Evolutionary conservation across 768 basidiomycete genomes (phyloP).

Genomic region (Russula griseocarnosa): DNA sequence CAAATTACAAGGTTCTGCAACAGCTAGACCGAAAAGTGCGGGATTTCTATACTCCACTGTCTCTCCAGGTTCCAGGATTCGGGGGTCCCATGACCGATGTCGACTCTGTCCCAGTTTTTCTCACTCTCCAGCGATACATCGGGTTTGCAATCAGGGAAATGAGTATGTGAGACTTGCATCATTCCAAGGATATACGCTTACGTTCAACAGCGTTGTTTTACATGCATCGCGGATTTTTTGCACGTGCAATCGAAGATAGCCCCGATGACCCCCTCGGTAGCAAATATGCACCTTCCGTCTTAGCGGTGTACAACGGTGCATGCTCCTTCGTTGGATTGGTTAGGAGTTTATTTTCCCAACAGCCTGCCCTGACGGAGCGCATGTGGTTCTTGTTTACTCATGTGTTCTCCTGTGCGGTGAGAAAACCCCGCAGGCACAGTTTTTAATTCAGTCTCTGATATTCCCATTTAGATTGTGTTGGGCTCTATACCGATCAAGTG

Average conservation of each 20-base stretch:
- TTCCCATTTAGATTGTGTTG: slow-evolving; percentile 51
- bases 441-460: neutral
- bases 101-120: slow-evolving; percentile 48
- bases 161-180: slow-evolving; percentile 38
- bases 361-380: slow-evolving; percentile 61
- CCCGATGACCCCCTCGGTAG: slow-evolving; percentile 63
- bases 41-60: slow-evolving; percentile 59
- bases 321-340: slow-evolving; percentile 64
- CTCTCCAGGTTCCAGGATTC: slow-evolving; percentile 61
- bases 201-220: slow-evolving; percentile 54
- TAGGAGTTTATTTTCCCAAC: slow-evolving; percentile 60
- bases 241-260: slow-evolving; percentile 60
- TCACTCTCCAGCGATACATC: slow-evolving; percentile 65
- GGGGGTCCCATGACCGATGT: slow-evolving; percentile 41
- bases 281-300: slow-evolving; percentile 62
- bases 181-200: neutral
- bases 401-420: slow-evolving; percentile 66
- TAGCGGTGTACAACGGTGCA: slow-evolving; percentile 67
- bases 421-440: slow-evolving; percentile 28
- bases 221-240: slow-evolving; percentile 73
- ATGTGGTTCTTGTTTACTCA: slow-evolving; percentile 74
- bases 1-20: slow-evolving; percentile 56
- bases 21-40: slow-evolving; percentile 66
- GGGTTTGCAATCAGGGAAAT: slow-evolving; percentile 67
- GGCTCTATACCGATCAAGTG: slow-evolving; percentile 63